A percentile compares a stretch with the other conserved stretches of the same genome.
Conservation (phyloP, 73 alveolate genomes). For the Paramecium pentaurelia region DNA sequence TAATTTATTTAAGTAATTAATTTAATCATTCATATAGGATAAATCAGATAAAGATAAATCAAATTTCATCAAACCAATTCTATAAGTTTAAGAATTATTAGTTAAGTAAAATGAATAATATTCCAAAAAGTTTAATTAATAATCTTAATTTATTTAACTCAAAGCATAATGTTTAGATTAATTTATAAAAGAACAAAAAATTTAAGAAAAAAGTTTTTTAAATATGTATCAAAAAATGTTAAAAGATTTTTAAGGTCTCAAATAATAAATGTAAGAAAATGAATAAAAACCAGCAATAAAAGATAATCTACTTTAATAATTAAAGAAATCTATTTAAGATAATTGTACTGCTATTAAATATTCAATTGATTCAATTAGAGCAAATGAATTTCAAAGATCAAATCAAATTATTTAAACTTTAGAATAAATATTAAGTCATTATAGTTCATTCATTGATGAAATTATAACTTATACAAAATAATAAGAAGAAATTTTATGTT, state of each 20-base stretch:
- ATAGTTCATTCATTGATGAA: not conserved
- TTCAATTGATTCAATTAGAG: not conserved
- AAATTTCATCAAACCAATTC: not conserved
- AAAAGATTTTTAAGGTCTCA: not conserved
- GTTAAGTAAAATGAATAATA: not conserved
- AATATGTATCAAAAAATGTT: constrained; percentile 17
- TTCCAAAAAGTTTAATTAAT: not conserved
- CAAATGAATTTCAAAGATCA: not conserved
- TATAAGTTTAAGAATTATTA: not conserved
- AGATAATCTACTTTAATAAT: not conserved
- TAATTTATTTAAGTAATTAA: not conserved
- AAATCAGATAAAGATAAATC: constrained; percentile 20
- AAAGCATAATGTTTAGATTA: not conserved
- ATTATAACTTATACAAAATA: not conserved
- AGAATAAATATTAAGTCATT: not conserved
- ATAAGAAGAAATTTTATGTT: not conserved
- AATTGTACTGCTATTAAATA: not conserved
- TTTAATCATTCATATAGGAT: not conserved
- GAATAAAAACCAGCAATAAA: not conserved
- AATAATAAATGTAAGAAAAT: not conserved
- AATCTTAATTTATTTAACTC: not conserved
- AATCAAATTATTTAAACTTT: not conserved
- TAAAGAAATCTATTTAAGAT: not conserved
- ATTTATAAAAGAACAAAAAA: not conserved
- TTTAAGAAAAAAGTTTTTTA: constrained; percentile 3